Conservation (phyloP, 2,329 filamentous ascomycete species). For the Cercospora beticola region DNA sequence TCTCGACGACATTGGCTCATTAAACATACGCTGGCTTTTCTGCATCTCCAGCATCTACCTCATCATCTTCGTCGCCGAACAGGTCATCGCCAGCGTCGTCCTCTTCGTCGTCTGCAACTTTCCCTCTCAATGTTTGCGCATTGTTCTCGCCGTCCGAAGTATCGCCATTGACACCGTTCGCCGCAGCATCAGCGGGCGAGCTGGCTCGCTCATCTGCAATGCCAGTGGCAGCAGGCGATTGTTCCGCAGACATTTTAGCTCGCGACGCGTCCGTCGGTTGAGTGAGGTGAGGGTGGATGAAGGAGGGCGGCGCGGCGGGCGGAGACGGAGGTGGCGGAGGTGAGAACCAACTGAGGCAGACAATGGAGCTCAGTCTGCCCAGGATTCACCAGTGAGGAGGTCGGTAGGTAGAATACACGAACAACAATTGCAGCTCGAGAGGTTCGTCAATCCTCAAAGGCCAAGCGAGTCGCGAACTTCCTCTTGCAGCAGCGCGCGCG, state of each 20-base stretch:
- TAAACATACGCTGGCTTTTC: slow-evolving; percentile 31
- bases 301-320: background rate
- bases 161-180: slow-evolving; percentile 21
- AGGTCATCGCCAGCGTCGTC: slow-evolving; percentile 46
- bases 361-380: background rate
- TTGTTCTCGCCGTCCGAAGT: slow-evolving; percentile 26
- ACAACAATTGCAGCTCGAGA: background rate
- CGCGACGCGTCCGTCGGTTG: background rate
- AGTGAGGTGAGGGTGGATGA: background rate
- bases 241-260: slow-evolving; percentile 19
- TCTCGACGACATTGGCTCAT: background rate
- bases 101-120: slow-evolving; percentile 33
- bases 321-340: background rate
- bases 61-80: slow-evolving; percentile 48
- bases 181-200: slow-evolving; percentile 4
- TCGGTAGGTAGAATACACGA: background rate
- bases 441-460: background rate
- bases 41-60: slow-evolving; percentile 27
- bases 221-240: slow-evolving; percentile 17
- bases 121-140: slow-evolving; percentile 23
- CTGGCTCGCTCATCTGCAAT: slow-evolving; percentile 27
- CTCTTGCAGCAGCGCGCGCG: background rate
- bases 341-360: background rate
- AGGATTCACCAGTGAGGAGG: background rate
- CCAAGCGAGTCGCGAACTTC: background rate